These are phyloP conservation scores for Tulasnella sp. DNA, from an alignment of 768 basidiomycete species.

Conservation along the genomic window DNA sequence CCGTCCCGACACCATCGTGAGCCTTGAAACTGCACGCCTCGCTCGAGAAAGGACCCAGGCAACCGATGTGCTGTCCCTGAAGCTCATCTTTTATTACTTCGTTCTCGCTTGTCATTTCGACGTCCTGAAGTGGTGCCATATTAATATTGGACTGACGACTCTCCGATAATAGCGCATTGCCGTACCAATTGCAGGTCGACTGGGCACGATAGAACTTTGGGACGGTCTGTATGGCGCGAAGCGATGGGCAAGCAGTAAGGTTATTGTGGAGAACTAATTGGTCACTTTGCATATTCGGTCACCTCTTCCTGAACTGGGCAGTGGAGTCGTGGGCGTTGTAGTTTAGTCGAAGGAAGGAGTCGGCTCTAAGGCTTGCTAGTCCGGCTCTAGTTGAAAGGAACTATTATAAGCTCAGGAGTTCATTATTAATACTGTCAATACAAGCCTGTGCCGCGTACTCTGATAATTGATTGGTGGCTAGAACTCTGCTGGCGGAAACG, in stretches of 20 bases:
- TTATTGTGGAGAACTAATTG: too few relatives aligned
- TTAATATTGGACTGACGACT: too few relatives aligned
- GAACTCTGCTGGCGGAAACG: too few relatives aligned
- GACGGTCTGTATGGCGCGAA: conserved; percentile 49
- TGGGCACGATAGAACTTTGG: conserved; percentile 75
- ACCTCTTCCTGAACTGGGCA: conserved; percentile 45
- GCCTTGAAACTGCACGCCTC: too few relatives aligned
- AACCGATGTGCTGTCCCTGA: too few relatives aligned
- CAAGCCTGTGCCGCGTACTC: neutral
- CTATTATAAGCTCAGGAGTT: neutral
- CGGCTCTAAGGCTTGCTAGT: conserved; percentile 78
- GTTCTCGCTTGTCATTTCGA: too few relatives aligned
- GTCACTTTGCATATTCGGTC: neutral
- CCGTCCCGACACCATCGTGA: too few relatives aligned
- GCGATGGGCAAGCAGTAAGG: too few relatives aligned
- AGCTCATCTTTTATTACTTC: too few relatives aligned
- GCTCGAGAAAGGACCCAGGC: too few relatives aligned
- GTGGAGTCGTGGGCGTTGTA: conserved; percentile 78
- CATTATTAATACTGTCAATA: neutral
- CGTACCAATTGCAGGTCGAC: conserved; percentile 82
- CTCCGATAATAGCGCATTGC: conserved; percentile 70
- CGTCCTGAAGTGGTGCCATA: too few relatives aligned
- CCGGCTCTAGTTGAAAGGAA: conserved; percentile 54
- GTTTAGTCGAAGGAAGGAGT: conserved; percentile 76
- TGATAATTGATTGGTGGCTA: neutral